phyloP scores from a whole-genome alignment of 495 filamentous ascomycete species.

The Poronia punctata region DNA sequence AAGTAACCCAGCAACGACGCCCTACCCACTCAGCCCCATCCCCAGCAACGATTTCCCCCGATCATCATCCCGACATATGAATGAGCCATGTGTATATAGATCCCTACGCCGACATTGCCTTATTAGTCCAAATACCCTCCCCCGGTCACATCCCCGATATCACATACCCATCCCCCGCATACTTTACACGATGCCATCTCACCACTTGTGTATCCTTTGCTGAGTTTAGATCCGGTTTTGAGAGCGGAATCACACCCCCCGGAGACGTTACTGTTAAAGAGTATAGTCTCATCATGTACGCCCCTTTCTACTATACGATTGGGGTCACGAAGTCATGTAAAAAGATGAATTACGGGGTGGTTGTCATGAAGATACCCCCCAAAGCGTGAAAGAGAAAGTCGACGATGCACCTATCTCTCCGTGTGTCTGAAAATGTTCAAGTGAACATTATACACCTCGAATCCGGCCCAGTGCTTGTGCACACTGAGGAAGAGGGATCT shows the following conservation, averaged over 20 bases:
- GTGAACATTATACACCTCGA: too few relatives aligned
- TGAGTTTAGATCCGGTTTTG: conserved; percentile 32
- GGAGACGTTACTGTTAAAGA: conserved; percentile 29
- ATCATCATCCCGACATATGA: conserved; percentile 1
- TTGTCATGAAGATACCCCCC: conserved; percentile 5
- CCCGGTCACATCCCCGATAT: conserved; percentile 11
- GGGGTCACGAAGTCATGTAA: conserved; percentile 32
- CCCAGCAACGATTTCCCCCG: conserved; percentile 4
- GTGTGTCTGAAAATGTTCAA: conserved; percentile 10
- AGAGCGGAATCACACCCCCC: conserved; percentile 26
- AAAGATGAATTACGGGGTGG: conserved; percentile 10
- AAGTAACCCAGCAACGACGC: conserved; percentile 24
- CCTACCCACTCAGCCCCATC: conserved; percentile 3
- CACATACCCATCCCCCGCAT: conserved; percentile 7
- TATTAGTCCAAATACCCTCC: conserved; percentile 23
- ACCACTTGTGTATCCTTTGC: conserved; percentile 21
- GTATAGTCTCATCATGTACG: conserved; percentile 29
- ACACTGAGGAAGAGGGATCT: too few relatives aligned
- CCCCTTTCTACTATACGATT: conserved; percentile 19
- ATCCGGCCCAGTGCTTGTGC: too few relatives aligned
- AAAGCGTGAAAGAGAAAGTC: conserved; percentile 2
- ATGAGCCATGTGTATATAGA: conserved; percentile 27
- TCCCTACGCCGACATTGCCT: conserved; percentile 13
- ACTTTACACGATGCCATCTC: conserved; percentile 3
- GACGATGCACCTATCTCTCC: conserved; percentile 2